phyloP scores from a whole-genome alignment of 2,329 filamentous ascomycete species.

The Furcasterigmium sp. region DNA sequence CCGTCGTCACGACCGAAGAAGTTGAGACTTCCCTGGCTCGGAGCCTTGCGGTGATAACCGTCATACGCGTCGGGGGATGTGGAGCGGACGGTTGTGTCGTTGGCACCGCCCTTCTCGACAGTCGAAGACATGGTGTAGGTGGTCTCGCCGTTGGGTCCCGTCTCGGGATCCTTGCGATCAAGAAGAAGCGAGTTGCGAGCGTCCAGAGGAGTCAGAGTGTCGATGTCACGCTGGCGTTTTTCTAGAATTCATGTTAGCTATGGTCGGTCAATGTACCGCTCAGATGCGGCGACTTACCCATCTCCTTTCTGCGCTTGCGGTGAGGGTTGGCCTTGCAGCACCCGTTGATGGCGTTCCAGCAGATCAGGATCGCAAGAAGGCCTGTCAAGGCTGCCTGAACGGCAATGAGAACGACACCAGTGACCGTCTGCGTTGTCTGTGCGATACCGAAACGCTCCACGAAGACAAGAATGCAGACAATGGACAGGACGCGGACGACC shows the following conservation, averaged over 20 bases:
- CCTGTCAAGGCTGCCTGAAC: slow-evolving; percentile 82
- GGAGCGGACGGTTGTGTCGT: slow-evolving; percentile 15
- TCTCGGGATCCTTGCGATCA: slow-evolving; percentile 37
- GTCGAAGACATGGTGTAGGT: slow-evolving; percentile 38
- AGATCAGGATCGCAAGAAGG: slow-evolving; percentile 78
- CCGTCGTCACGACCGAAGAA: slow-evolving; percentile 9
- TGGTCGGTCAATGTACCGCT: slow-evolving; percentile 4
- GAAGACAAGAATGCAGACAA: slow-evolving; percentile 85
- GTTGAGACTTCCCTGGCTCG: slow-evolving; percentile 7
- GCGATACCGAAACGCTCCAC: slow-evolving; percentile 87
- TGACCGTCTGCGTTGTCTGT: slow-evolving; percentile 90
- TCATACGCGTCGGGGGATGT: slow-evolving; percentile 26
- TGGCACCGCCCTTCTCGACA: slow-evolving; percentile 25
- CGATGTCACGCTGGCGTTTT: slow-evolving; percentile 70
- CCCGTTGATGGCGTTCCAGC: slow-evolving; percentile 79
- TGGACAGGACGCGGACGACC: slow-evolving; percentile 80
- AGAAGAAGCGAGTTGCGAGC: slow-evolving; percentile 82
- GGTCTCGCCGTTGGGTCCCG: slow-evolving; percentile 25
- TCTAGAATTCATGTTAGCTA: slow-evolving; percentile 45
- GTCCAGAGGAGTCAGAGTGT: slow-evolving; percentile 81
- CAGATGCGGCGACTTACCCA: slow-evolving; percentile 55
- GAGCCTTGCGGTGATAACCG: slow-evolving; percentile 15
- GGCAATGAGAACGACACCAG: slow-evolving; percentile 88
- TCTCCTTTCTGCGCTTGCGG: slow-evolving; percentile 79
- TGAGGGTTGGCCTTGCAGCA: slow-evolving; percentile 88